Percentiles rank a stretch among this genome's conserved stretches.
These are phyloP conservation scores for Eutrema japonicum DNA, from an alignment of 345 rosid genomes.

Conservation along the genomic window DNA sequence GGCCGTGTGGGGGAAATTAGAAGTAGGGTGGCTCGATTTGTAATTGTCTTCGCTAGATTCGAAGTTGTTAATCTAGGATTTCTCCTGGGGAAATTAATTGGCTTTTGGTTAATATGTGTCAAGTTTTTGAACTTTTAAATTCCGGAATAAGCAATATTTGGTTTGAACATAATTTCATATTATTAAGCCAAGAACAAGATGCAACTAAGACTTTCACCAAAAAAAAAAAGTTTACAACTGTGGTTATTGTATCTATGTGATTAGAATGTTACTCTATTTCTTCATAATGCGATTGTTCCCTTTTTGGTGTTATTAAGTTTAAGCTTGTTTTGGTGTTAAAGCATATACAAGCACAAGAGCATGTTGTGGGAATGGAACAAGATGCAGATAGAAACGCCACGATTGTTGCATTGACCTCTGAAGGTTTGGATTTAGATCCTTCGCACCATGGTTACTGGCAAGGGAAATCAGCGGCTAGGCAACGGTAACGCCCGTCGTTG, in stretches of 20 bases:
- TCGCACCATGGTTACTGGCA: too few species aligned
- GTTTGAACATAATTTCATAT: neutral
- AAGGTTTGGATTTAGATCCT: constrained; percentile 47
- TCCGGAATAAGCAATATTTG: neutral
- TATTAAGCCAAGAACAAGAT: neutral
- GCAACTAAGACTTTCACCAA: too few species aligned
- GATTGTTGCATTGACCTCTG: constrained; percentile 39
- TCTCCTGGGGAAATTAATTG: neutral
- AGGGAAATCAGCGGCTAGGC: too few species aligned
- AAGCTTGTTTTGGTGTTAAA: constrained; percentile 4
- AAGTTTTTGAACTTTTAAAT: neutral
- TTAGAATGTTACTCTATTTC: neutral
- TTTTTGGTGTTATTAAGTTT: constrained; percentile 21
- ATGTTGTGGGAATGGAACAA: constrained; percentile 35
- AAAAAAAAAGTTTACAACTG: too few species aligned
- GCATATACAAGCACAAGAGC: constrained; percentile 18
- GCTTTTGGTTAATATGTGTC: constrained; percentile 6
- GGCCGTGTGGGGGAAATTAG: neutral
- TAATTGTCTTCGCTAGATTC: neutral
- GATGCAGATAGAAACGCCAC: constrained; percentile 23
- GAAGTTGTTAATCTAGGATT: constrained; percentile 9
- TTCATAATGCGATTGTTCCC: neutral
- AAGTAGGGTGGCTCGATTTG: neutral
- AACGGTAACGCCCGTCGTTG: too few species aligned
- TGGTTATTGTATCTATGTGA: neutral